Evolutionary conservation across 1,284 basidiomycete species (phyloP), one percentile per base, ranked within the genome.

Genomic region (Cryptococcus hybrid): DNA sequence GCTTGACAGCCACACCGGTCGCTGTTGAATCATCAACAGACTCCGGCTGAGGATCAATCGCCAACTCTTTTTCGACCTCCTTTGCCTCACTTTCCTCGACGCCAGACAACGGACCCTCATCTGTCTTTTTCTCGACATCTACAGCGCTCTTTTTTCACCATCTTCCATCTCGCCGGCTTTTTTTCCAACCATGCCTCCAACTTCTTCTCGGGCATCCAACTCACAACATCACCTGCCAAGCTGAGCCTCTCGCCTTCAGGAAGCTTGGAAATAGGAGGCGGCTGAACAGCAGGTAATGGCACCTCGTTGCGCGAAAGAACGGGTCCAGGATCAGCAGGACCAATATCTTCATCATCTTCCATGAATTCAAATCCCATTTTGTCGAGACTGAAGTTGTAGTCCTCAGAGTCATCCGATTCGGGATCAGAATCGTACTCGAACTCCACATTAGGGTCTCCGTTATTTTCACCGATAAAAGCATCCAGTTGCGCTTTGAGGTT

Each of bases 201-300:
- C 51, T 57, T 67, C 47, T 64, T 63, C 39, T 76, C 75, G 64
- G 58, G 69, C 66, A 77, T 74, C 69, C 74, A 75, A 53, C 75
- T 78, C 51, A 79, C 71, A 3, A 81, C 73, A 36, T 76, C 73
- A 2, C 80, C 80, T 0, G 80, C 77, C 43, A 71, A 44, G n/a
- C 71, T 69, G 11, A 78, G 51, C 38, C 56, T 52, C 43, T 71
- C 70, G 3, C 62, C 69, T 8, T 67, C 57, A 0, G 77, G 77
- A 9, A 80, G 53, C 38, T 59, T 62, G 34, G 63, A 54, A 3
- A 80, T 54, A 0, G 77, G 76, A 8, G 77, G 71, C 44, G 62
- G 63, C 3, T 67, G 47, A 1, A 78, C 78, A 6, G 74, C 70
- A 8, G 71, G 69, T 6, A 79, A 63, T 2, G 67, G 60, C 36